Conservation (phyloP, 208 protist genomes). For the Wallacemonas sp. region DNA sequence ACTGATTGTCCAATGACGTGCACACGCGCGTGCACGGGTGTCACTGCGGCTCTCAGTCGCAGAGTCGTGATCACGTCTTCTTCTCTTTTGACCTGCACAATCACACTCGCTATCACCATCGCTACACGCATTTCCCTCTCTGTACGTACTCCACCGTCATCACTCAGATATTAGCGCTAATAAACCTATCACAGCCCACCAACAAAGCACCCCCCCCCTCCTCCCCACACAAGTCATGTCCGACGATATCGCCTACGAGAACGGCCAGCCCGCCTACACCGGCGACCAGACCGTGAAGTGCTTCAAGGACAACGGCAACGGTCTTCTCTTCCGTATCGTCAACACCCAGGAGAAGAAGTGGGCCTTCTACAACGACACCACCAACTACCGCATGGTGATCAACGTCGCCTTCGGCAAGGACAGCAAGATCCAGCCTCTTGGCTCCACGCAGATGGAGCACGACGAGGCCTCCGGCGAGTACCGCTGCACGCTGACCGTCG, state of each 20-base stretch:
- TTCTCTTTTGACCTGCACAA: no score
- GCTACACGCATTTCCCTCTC: no score
- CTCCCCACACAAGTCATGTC: slow-evolving; percentile 31
- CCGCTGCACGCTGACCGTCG: slow-evolving; percentile 63
- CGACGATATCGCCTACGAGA: slow-evolving; percentile 62
- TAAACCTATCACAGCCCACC: no score
- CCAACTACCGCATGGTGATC: slow-evolving; percentile 73
- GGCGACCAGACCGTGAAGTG: slow-evolving; percentile 65
- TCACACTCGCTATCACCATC: no score
- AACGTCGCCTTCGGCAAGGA: slow-evolving; percentile 73
- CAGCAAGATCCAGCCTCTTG: slow-evolving; percentile 50
- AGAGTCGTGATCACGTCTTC: no score
- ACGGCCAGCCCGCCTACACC: slow-evolving; percentile 57
- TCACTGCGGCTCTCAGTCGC: no score
- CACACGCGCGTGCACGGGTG: no score
- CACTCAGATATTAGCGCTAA: background rate
- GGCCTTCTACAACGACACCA: slow-evolving; percentile 88
- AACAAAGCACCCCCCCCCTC: slow-evolving; percentile 1
- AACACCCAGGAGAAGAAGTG: slow-evolving; percentile 77
- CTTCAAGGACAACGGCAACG: slow-evolving; percentile 85
- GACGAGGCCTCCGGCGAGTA: slow-evolving; percentile 57
- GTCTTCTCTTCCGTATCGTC: slow-evolving; percentile 80
- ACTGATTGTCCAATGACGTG: no score
- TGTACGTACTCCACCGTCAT: no score
- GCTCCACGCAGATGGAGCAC: slow-evolving; percentile 48